These are phyloP conservation scores for Rhizopogon vinicolor DNA, from an alignment of 768 basidiomycete species.

Conservation along the genomic window DNA sequence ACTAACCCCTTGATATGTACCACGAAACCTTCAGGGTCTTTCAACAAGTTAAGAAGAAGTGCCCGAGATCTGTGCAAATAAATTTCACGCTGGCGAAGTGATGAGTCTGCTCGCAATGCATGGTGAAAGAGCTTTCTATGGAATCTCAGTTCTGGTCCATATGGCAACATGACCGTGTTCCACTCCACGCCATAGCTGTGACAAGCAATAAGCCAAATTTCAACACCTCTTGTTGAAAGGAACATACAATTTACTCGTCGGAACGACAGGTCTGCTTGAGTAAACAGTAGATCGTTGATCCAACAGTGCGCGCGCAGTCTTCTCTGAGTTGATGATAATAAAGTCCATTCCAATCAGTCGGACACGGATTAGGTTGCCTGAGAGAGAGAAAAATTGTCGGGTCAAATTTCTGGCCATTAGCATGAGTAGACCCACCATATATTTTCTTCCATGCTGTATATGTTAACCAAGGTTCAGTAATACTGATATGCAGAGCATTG, in stretches of 20 bases:
- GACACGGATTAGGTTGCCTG: not conserved
- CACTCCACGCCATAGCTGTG: slow-evolving; percentile 20
- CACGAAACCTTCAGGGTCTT: slow-evolving; percentile 11
- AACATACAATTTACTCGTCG: not conserved
- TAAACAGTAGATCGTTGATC: slow-evolving; percentile 3
- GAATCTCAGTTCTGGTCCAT: slow-evolving; percentile 11
- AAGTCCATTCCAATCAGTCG: not conserved
- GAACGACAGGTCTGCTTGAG: slow-evolving; percentile 1
- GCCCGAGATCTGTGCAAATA: slow-evolving; percentile 3
- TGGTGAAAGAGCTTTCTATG: slow-evolving; percentile 16
- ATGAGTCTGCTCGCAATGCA: slow-evolving; percentile 6
- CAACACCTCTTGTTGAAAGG: not conserved
- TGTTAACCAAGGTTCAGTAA: slow-evolving; percentile 24
- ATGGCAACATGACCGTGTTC: slow-evolving; percentile 16
- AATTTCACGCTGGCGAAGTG: slow-evolving; percentile 9
- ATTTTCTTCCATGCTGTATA: slow-evolving; percentile 25
- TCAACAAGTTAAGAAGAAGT: slow-evolving; percentile 9
- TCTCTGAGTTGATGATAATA: slow-evolving; percentile 5
- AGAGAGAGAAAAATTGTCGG: not conserved
- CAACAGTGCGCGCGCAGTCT: not conserved
- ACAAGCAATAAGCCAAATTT: not conserved
- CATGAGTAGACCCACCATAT: slow-evolving; percentile 20
- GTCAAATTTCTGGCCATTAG: too few species aligned
- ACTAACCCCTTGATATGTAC: slow-evolving; percentile 14
- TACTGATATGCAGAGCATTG: slow-evolving; percentile 19